Conservation (phyloP, 352 stramenopile genomes). For the Pythium biforme region DNA sequence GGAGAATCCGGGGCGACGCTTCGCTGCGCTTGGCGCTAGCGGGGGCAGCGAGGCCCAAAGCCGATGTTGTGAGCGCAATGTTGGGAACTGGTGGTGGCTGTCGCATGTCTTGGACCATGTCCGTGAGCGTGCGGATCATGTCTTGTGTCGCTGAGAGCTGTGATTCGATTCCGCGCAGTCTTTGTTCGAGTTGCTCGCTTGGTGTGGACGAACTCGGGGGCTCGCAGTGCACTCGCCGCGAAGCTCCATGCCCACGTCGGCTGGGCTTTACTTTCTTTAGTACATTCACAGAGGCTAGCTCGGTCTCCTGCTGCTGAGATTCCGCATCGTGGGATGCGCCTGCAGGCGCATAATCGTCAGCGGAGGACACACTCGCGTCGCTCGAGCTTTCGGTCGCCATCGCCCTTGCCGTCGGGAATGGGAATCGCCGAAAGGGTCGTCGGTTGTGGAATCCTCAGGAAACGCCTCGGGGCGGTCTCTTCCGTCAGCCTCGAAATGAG, state of each 20-base stretch:
- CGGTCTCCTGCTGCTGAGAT: neutral
- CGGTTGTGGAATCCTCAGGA: neutral
- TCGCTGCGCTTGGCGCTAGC: neutral
- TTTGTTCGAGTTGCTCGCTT: neutral
- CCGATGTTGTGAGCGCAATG: neutral
- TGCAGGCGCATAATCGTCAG: neutral
- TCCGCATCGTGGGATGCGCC: neutral
- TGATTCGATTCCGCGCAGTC: neutral
- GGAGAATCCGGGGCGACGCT: neutral
- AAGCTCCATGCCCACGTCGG: neutral
- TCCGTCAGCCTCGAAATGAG: neutral
- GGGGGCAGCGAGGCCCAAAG: neutral
- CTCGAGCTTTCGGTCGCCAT: neutral
- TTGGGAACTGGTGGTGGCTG: neutral
- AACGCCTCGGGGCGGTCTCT: neutral
- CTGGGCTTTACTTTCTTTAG: neutral
- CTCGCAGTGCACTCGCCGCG: neutral
- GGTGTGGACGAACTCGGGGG: neutral
- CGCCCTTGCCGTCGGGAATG: neutral
- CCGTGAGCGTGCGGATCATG: slow-evolving; percentile 2
- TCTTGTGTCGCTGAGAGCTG: slow-evolving; percentile 1
- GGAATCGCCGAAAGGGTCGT: neutral
- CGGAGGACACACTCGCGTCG: neutral
- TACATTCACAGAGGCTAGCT: neutral
- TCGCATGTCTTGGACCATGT: neutral